A percentile compares a stretch with the other conserved stretches of the same genome.
These are phyloP conservation scores for Phytophthora brassicae DNA, from an alignment of 352 stramenopile species.

Conservation along the genomic window DNA sequence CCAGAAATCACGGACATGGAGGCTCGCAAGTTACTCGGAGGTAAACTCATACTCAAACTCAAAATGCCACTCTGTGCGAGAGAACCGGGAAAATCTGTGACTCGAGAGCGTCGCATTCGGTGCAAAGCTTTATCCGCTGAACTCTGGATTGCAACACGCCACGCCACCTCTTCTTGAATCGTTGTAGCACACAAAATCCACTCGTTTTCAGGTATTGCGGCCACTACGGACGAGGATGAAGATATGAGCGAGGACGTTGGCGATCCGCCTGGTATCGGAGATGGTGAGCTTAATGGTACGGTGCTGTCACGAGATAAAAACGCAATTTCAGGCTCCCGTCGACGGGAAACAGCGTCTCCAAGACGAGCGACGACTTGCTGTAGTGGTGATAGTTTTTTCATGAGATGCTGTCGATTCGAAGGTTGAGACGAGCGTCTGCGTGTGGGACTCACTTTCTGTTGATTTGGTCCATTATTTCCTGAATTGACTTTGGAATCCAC, in stretches of 20 bases:
- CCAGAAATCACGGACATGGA: constrained; percentile 30
- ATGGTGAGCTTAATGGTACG: constrained; percentile 11
- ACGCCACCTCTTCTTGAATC: constrained; percentile 66
- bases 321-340: constrained; percentile 23
- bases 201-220: constrained; percentile 37
- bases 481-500: constrained; percentile 14
- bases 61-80: constrained; percentile 49
- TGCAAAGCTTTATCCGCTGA: constrained; percentile 71
- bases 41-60: constrained; percentile 30
- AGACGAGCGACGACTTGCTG: constrained; percentile 65
- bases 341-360: constrained; percentile 40
- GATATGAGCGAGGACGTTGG: constrained; percentile 19
- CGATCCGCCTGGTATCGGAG: constrained; percentile 13
- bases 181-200: constrained; percentile 73
- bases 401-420: constrained; percentile 26
- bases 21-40: constrained; percentile 22
- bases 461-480: constrained; percentile 3
- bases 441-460: constrained; percentile 26
- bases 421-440: constrained; percentile 20
- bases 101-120: constrained; percentile 54
- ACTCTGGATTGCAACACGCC: constrained; percentile 65
- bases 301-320: background rate
- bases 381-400: constrained; percentile 61
- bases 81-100: constrained; percentile 56
- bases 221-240: constrained; percentile 11